These are phyloP conservation scores for Eleusine indica DNA, from an alignment of 176 grass and related monocot genomes.

Conservation along the genomic window DNA sequence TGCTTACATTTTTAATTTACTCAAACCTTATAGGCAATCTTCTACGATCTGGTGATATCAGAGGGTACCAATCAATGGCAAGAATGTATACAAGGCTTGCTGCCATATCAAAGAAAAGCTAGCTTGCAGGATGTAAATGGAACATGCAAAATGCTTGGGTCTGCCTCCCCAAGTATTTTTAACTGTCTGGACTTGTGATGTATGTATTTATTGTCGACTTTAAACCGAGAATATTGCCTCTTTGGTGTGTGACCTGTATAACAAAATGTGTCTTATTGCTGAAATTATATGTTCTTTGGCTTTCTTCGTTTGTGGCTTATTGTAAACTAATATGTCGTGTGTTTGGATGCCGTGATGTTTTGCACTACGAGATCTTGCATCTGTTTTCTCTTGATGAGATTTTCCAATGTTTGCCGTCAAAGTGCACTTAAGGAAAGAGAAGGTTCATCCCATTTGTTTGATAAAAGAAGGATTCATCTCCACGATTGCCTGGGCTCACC, in stretches of 20 bases:
- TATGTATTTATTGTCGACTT: not conserved
- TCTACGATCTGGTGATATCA: constrained; percentile 61
- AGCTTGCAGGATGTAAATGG: not conserved
- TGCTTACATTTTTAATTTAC: not conserved
- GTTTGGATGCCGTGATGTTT: not conserved
- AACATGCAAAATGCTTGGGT: not conserved
- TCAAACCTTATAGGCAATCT: constrained; percentile 40
- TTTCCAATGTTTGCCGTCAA: no score
- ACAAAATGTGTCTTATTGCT: not conserved
- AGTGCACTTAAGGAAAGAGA: no score
- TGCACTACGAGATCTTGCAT: no score
- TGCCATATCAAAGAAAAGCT: constrained; percentile 64
- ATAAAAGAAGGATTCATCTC: no score
- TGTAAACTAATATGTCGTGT: not conserved
- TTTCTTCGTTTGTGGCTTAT: no score
- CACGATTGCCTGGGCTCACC: no score
- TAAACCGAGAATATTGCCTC: not conserved
- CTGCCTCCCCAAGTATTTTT: not conserved
- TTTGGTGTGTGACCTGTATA: not conserved
- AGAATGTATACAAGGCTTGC: constrained; percentile 69
- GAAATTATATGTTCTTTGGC: not conserved
- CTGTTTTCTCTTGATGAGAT: no score
- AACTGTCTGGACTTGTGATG: not conserved
- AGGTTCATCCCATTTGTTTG: no score
- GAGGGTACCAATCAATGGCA: constrained; percentile 71